phyloP scores from a whole-genome alignment of 176 grass and related monocot species.

The Carex scoparia region DNA sequence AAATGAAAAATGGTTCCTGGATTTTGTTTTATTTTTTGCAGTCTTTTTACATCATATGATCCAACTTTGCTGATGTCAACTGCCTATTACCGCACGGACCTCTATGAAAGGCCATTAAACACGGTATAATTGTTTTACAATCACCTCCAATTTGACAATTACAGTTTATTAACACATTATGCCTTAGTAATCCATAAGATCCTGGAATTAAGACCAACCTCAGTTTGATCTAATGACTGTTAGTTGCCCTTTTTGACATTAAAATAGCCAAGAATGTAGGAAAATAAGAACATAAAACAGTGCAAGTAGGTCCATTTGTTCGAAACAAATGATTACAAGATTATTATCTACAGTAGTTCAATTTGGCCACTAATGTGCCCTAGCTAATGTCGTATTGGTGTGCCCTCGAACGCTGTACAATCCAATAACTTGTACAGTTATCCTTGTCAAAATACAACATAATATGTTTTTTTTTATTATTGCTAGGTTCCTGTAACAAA shows the following conservation, averaged over 20 bases:
- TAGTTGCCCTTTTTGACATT: not conserved
- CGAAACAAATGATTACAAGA: not conserved
- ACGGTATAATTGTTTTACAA: constrained; percentile 36
- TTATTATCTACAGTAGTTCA: not conserved
- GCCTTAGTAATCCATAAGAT: not conserved
- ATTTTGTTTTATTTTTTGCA: constrained; percentile 33
- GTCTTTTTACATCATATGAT: constrained; percentile 95
- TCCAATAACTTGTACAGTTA: not conserved
- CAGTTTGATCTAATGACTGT: not conserved
- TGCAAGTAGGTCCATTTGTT: not conserved
- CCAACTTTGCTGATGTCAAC: constrained; percentile 81
- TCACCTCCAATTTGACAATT: not conserved
- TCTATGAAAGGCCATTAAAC: constrained; percentile 63
- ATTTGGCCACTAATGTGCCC: not conserved
- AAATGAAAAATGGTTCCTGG: not conserved
- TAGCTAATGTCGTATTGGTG: not conserved
- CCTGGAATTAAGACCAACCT: not conserved
- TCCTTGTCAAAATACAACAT: not conserved
- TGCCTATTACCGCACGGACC: constrained; percentile 89
- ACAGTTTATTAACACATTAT: not conserved
- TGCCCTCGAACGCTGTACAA: not conserved
- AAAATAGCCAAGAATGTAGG: not conserved
- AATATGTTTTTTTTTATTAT: constrained; percentile 10
- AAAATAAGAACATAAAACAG: not conserved
- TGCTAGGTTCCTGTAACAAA: constrained; percentile 85